Percentiles rank a stretch among this genome's conserved stretches.
Evolutionary conservation across 768 basidiomycete genomes (phyloP).

Genomic region (Rhodocollybia butyracea): DNA sequence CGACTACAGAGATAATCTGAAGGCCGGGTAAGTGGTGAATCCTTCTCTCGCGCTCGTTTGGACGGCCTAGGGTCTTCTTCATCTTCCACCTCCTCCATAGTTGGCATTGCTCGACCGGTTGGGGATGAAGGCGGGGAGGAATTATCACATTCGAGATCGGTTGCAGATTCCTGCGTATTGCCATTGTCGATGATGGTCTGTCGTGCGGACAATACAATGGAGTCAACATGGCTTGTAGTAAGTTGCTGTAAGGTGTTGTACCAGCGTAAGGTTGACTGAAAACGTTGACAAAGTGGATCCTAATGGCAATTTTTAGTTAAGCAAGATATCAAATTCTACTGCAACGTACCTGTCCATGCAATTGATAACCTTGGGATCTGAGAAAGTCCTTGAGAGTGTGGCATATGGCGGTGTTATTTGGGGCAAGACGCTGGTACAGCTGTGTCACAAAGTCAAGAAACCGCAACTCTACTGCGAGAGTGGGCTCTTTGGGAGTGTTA

Average conservation of each 20-base stretch:
- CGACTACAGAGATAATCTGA: slow-evolving; percentile 17
- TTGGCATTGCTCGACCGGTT: neutral
- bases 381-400: slow-evolving; percentile 13
- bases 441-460: no score
- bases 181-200: neutral
- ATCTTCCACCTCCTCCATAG: neutral
- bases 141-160: neutral
- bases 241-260: slow-evolving; percentile 12
- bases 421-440: slow-evolving; percentile 9
- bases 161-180: no score
- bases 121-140: neutral
- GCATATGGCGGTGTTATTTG: slow-evolving; percentile 13
- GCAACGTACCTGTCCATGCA: slow-evolving; percentile 8
- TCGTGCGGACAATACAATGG: neutral
- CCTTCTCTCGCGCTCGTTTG: neutral
- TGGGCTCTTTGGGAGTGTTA: slow-evolving; percentile 12
- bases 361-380: slow-evolving; percentile 8
- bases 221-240: neutral
- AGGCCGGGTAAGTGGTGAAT: slow-evolving; percentile 1
- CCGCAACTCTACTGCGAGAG: slow-evolving; percentile 11
- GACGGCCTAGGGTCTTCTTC: neutral
- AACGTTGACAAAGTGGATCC: slow-evolving; percentile 20
- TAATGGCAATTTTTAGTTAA: slow-evolving; percentile 8
- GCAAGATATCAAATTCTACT: neutral
- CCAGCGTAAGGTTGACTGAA: slow-evolving; percentile 24